Evolutionary conservation across 768 basidiomycete genomes (phyloP), one percentile per base, ranked within the genome.

Genomic region (Psilocybe subaeruginosa): DNA sequence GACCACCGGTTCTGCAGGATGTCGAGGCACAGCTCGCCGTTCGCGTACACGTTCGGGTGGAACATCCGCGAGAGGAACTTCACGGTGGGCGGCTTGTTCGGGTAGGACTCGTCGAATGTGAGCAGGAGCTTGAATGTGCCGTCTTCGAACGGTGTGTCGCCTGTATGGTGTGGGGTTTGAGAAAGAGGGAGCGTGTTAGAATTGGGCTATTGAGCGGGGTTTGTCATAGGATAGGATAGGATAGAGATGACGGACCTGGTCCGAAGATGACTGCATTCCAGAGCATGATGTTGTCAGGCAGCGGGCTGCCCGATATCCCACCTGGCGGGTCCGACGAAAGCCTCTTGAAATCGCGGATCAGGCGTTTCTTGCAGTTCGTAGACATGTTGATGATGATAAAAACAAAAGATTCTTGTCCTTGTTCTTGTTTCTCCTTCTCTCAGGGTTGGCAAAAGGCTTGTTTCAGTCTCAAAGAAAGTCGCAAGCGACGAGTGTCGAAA

Each of bases 231-330:
- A 19, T 39, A 19, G 47, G 23, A 37, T 46, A 16, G 12, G 33
- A 52, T 17, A 35, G 29, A 54, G 54, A 14, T 55, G 16, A 77
- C 90, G 70, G 61, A 95, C 97, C 91, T 76, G 97, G 97, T 2
- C 97, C 97, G 71, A 99, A 99, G 64, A 99, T 99, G 59, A 99
- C 97, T 1, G 97, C 97, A 70, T 99, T 99, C 97, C 97, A 99
- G 14, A 98, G 83, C 95, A 99, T 97, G 75, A 99, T 97, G 74
- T 99, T 99, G 73, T 99, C 97, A 2, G 94, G 90, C 72, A 94
- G 95, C 71, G 97, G 97, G 69, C 94, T 96, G 12, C 97, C 97
- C 3, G 94, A 96, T 66, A 99, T 95, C 5, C 97, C 97, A 56
- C 92, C 90, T 0, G 97, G 97, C 3, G 97, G 96, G 72, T 99